Base-by-base conservation (phyloP, 2,329 filamentous ascomycete genomes). In the Chrysoporthe puriensis region DNA sequence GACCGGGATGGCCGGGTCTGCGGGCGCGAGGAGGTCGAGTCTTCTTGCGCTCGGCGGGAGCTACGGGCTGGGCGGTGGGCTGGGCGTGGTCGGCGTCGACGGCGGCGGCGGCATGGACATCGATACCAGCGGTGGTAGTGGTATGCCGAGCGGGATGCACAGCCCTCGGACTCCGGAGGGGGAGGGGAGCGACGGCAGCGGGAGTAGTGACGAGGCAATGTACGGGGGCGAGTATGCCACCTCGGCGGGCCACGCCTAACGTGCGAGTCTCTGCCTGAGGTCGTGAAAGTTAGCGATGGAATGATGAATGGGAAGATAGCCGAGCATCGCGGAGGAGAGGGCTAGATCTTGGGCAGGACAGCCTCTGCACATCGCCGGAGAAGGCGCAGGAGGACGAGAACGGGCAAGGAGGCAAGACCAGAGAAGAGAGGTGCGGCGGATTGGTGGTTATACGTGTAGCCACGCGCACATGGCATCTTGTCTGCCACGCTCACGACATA, bases 191-290 rank as follows among this genome's bases (percentile, higher is more conserved):
- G 79, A 78, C 43, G 82, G 80, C 46, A 81, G 79, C 26, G 84
- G 84, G 58, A 86, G 82, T 70, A 86, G 83, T 66, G 86, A 87
- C 63, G 86, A 88, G 58, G 83, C 83, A 13, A 84, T 86, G 77
- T 86, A 86, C 70, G 84, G 85, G 7, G 79, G 75, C 16, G 68
- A 63, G 13, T 80, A 79, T 68, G 78, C 76, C 59, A 61, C 59
- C 43, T 61, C 59, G n/a, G 14, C 43, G 3, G 21, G 59, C 43
- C 59, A 46, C 59, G 7, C 21, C 14, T 61, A n/a, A 36, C 42
- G 21, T 16, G 42, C 59, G 42, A 34, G 1, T 7, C 6, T 6
- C 5, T 34, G 26, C 9, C 26, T 32, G 26, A 26, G 13, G 21
- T 18, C 32, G 21, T 57, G 13, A 3, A 36, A 3, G 74, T 78